A percentile compares a stretch with the other conserved stretches of the same genome.
Conservation (phyloP, 75 land plant species). For the Pinus albicaulis region DNA sequence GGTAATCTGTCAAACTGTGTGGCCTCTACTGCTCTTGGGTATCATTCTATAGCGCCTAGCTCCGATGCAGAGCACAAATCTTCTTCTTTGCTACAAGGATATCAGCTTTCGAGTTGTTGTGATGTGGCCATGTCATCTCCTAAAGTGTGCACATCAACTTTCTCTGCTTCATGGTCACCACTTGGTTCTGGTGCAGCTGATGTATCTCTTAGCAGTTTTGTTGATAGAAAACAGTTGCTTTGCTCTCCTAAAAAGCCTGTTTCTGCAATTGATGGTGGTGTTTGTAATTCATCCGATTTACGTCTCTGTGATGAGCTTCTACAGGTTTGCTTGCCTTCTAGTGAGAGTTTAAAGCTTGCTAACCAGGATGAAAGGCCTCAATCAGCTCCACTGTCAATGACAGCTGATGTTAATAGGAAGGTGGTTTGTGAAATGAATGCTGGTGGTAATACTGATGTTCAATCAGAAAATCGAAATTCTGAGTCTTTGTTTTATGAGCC, state of each 20-base stretch:
- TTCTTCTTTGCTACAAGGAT: neutral
- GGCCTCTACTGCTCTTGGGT: neutral
- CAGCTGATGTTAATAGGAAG: slow-evolving; percentile 6
- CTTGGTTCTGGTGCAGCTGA: neutral
- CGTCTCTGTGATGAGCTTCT: neutral
- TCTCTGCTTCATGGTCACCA: slow-evolving; percentile 9
- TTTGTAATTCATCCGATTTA: neutral
- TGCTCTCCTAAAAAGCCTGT: slow-evolving; percentile 3
- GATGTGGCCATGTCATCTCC: neutral
- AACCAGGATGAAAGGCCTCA: neutral
- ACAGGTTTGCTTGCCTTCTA: slow-evolving; percentile 10
- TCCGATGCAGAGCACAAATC: neutral
- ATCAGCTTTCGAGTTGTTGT: slow-evolving; percentile 6
- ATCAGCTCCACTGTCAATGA: neutral
- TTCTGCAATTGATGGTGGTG: neutral
- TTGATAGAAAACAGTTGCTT: neutral
- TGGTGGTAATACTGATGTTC: neutral
- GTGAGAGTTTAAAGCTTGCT: neutral
- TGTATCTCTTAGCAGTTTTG: neutral
- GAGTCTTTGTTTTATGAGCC: slow-evolving; percentile 83
- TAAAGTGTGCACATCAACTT: neutral
- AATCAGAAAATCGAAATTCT: slow-evolving; percentile 10
- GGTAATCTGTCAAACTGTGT: neutral
- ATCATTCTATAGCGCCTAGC: neutral
- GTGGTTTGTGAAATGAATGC: neutral